phyloP scores from a whole-genome alignment of 2,329 filamentous ascomycete species.

The Aspergillus flavus region DNA sequence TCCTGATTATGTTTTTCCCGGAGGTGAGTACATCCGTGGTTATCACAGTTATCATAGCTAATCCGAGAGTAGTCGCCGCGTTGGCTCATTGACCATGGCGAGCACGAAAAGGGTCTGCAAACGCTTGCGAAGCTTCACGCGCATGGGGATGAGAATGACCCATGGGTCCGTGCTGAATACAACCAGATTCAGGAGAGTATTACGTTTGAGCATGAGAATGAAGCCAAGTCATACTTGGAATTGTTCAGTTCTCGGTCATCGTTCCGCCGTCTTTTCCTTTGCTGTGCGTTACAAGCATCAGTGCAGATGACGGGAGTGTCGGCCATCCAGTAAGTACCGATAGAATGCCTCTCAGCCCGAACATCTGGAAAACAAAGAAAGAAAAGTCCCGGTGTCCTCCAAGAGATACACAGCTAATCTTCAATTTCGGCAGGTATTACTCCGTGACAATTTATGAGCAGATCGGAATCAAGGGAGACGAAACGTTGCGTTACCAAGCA shows the following conservation, averaged over 20 bases:
- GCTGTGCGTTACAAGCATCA: slow-evolving; percentile 68
- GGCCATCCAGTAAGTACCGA: slow-evolving; percentile 62
- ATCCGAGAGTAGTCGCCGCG: slow-evolving; percentile 53
- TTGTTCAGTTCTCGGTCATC: slow-evolving; percentile 67
- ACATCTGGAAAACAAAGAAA: no score
- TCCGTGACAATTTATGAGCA: slow-evolving; percentile 67
- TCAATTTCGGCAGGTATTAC: slow-evolving; percentile 56
- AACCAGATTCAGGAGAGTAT: slow-evolving; percentile 70
- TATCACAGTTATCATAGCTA: neutral
- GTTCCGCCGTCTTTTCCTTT: slow-evolving; percentile 72
- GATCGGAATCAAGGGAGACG: slow-evolving; percentile 66
- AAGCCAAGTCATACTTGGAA: slow-evolving; percentile 70
- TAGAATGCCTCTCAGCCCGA: no score
- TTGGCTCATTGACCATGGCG: slow-evolving; percentile 75
- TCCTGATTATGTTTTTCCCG: slow-evolving; percentile 72
- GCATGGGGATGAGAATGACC: slow-evolving; percentile 65
- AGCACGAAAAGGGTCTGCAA: slow-evolving; percentile 64
- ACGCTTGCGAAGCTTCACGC: slow-evolving; percentile 72
- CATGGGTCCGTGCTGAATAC: slow-evolving; percentile 73
- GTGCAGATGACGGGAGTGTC: slow-evolving; percentile 77
- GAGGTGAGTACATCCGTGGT: slow-evolving; percentile 47
- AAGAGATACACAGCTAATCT: neutral
- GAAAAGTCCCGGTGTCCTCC: no score
- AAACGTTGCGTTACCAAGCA: slow-evolving; percentile 74
- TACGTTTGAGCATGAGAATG: slow-evolving; percentile 66